Evolutionary conservation across 768 basidiomycete species (phyloP).

Genomic region (Suillus spraguei): DNA sequence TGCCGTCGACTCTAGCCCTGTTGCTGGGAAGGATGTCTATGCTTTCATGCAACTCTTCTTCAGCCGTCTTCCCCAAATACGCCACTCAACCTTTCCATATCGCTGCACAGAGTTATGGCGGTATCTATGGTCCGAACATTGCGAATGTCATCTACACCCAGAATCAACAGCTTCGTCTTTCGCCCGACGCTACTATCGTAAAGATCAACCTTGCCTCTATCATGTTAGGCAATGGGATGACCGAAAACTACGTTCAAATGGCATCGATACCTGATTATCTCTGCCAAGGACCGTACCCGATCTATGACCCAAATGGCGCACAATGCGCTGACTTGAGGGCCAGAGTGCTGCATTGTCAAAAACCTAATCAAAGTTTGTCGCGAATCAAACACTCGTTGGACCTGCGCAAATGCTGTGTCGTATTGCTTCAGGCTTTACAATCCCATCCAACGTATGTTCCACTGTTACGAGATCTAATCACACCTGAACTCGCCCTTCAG

Average conservation of each 20-base stretch:
- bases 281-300: conserved; percentile 80
- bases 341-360: conserved; percentile 77
- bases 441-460: conserved; percentile 65
- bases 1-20: conserved; percentile 76
- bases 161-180: conserved; percentile 68
- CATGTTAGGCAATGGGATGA: conserved; percentile 89
- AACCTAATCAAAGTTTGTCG: conserved; percentile 74
- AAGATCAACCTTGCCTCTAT: too few species aligned
- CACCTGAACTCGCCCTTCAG: conserved; percentile 33
- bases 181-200: too few species aligned
- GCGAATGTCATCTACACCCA: conserved; percentile 79
- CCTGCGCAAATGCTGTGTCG: conserved; percentile 71
- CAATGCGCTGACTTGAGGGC: conserved; percentile 63
- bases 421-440: conserved; percentile 80
- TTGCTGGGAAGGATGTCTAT: conserved; percentile 87
- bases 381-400: conserved; percentile 54
- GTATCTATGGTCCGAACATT: conserved; percentile 86
- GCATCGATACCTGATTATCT: conserved; percentile 80
- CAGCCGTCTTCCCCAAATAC: conserved; percentile 74
- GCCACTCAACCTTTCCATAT: conserved; percentile 71
- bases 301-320: conserved; percentile 71
- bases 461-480: not conserved
- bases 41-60: conserved; percentile 83
- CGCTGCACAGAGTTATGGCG: conserved; percentile 81
- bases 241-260: conserved; percentile 83